Evolutionary conservation across 805 yeast genomes (phyloP).

Genomic region (Pichia paraexigua): DNA sequence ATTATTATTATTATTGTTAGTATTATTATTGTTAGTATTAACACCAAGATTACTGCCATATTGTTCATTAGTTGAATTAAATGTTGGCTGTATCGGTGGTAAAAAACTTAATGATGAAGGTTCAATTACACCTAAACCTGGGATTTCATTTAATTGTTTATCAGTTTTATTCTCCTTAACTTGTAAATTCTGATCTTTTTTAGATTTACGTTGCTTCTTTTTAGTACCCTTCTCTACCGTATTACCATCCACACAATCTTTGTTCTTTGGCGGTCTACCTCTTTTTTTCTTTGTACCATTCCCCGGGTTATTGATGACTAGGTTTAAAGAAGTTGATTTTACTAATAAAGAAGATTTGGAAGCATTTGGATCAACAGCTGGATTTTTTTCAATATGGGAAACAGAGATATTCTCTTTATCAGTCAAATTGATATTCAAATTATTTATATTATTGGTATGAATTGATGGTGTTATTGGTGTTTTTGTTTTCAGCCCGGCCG

Average conservation of each 20-base stretch:
- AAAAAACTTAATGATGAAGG: neutral
- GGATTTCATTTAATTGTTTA: neutral
- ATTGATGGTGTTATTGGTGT: neutral
- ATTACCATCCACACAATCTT: too few relatives aligned
- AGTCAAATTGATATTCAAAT: neutral
- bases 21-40: neutral
- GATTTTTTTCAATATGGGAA: neutral
- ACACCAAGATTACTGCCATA: neutral
- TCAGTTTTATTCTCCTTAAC: neutral
- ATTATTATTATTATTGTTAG: neutral
- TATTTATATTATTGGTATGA: neutral
- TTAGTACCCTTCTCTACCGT: neutral
- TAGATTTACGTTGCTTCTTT: neutral
- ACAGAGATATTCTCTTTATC: neutral
- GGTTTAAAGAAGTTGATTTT: neutral
- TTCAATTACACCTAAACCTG: neutral
- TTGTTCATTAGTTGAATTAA: neutral
- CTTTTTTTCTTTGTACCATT: neutral
- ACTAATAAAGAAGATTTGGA: neutral
- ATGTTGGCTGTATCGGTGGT: neutral
- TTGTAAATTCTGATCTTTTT: neutral
- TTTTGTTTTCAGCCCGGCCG: neutral
- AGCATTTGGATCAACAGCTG: neutral
- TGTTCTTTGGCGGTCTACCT: constrained; percentile 3
- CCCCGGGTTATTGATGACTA: neutral